These are phyloP conservation scores for Chlorella sp. DNA, from an alignment of 139 green algal species.

Conservation along the genomic window DNA sequence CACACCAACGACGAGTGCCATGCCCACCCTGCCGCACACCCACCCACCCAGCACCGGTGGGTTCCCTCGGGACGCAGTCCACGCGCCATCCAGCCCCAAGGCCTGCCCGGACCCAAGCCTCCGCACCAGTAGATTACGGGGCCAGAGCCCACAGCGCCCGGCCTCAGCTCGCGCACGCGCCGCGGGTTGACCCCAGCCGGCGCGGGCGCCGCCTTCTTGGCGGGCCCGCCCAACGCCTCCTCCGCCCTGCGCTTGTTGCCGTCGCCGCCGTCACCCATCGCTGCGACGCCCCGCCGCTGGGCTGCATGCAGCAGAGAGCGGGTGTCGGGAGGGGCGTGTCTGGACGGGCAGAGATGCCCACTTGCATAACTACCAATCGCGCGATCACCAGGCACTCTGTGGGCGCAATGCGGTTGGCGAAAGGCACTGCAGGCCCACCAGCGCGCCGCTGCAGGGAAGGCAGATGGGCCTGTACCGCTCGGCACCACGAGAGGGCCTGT, in stretches of 20 bases:
- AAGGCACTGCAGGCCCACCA: too few relatives aligned
- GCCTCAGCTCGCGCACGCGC: slow-evolving; percentile 58
- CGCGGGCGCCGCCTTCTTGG: slow-evolving; percentile 9
- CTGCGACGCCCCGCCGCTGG: not conserved
- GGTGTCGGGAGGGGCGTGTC: too few relatives aligned
- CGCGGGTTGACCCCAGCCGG: slow-evolving; percentile 58
- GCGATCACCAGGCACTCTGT: too few relatives aligned
- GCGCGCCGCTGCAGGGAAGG: too few relatives aligned
- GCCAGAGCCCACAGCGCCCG: slow-evolving; percentile 40
- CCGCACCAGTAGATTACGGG: slow-evolving; percentile 80
- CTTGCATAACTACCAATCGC: too few relatives aligned
- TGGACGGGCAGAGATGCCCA: too few relatives aligned
- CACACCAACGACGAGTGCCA: slow-evolving; percentile 3
- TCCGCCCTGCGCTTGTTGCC: slow-evolving; percentile 17
- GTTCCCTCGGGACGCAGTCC: too few relatives aligned
- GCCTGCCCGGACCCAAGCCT: not conserved
- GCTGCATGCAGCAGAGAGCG: too few relatives aligned
- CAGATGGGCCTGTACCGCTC: too few relatives aligned
- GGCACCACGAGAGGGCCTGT: too few relatives aligned
- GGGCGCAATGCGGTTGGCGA: too few relatives aligned
- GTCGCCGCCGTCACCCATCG: not conserved
- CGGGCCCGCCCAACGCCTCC: not conserved
- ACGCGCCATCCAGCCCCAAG: not conserved
- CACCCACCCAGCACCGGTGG: slow-evolving; percentile 9
- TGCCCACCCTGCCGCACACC: slow-evolving; percentile 17